Percentiles rank a stretch among this genome's conserved stretches.
Conservation (phyloP, 1,284 basidiomycete genomes). For the Heterobasidion irregulare region DNA sequence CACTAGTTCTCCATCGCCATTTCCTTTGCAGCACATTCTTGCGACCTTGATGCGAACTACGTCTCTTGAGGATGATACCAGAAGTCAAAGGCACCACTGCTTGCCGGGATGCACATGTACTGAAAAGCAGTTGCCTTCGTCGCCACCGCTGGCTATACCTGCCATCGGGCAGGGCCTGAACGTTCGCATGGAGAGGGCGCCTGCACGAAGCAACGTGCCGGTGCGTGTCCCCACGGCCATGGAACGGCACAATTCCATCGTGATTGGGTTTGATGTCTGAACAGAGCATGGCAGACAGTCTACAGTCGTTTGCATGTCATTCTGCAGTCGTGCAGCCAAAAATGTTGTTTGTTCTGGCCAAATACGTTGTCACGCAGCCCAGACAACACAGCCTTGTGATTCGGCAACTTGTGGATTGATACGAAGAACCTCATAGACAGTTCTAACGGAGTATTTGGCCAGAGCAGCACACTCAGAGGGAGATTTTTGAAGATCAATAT, state of each 20-base stretch:
- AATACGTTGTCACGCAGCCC: too few relatives aligned
- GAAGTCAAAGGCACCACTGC: conserved; percentile 5
- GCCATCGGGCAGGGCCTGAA: conserved; percentile 1
- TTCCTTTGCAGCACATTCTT: conserved; percentile 8
- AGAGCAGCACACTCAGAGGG: too few relatives aligned
- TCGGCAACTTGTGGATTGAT: too few relatives aligned
- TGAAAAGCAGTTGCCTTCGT: conserved; percentile 10
- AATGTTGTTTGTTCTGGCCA: too few relatives aligned
- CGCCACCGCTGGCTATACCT: conserved; percentile 7
- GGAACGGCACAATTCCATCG: conserved; percentile 12
- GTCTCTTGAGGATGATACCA: background rate
- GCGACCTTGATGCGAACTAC: background rate
- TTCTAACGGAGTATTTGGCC: too few relatives aligned
- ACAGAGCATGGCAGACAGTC: background rate
- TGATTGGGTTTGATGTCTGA: conserved; percentile 11
- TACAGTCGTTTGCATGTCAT: background rate
- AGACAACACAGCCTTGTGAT: too few relatives aligned
- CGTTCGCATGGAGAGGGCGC: background rate
- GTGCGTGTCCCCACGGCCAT: conserved; percentile 13
- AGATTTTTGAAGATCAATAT: too few relatives aligned
- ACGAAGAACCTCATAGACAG: too few relatives aligned
- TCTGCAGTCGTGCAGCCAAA: too few relatives aligned
- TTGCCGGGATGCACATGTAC: conserved; percentile 11
- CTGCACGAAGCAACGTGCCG: conserved; percentile 5
- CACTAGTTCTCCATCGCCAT: conserved; percentile 11